These are phyloP conservation scores for Mortierella claussenii DNA, from an alignment of 192 early-diverging fungal species.

Conservation along the genomic window DNA sequence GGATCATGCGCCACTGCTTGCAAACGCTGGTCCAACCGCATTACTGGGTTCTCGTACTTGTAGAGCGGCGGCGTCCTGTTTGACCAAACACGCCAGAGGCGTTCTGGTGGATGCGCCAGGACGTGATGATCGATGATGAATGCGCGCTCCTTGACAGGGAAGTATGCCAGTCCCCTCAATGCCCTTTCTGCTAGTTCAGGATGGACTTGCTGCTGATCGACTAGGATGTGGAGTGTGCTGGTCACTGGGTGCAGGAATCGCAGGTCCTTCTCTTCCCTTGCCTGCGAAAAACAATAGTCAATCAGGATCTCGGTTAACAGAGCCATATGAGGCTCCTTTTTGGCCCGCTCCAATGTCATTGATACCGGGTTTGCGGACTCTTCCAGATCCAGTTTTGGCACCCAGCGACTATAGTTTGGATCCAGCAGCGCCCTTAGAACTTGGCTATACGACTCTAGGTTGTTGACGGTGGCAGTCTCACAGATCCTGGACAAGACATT, in stretches of 20 bases:
- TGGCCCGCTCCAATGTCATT: background rate
- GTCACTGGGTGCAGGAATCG: background rate
- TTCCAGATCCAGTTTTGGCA: slow-evolving; percentile 12
- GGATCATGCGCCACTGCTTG: background rate
- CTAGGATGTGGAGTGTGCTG: background rate
- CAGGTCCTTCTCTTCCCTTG: background rate
- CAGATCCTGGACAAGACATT: slow-evolving; percentile 2
- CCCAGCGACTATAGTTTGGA: background rate
- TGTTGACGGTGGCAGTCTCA: background rate
- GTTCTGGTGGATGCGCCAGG: slow-evolving; percentile 4
- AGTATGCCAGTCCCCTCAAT: slow-evolving; percentile 3
- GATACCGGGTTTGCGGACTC: slow-evolving; percentile 4
- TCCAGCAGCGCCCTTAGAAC: too few relatives aligned
- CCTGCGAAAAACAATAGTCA: slow-evolving; percentile 5
- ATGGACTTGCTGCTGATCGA: background rate
- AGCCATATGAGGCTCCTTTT: slow-evolving; percentile 1
- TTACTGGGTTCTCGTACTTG: slow-evolving; percentile 10
- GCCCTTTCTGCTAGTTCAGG: background rate
- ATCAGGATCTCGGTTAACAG: background rate
- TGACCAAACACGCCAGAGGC: slow-evolving; percentile 4
- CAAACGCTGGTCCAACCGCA: background rate
- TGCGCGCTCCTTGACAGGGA: background rate
- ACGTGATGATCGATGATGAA: slow-evolving; percentile 9
- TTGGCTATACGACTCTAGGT: too few relatives aligned
- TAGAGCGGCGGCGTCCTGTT: background rate